A percentile compares a stretch with the other conserved stretches of the same genome.
phyloP scores from a whole-genome alignment of 805 yeast species.

The Saccharomycopsis vini region DNA sequence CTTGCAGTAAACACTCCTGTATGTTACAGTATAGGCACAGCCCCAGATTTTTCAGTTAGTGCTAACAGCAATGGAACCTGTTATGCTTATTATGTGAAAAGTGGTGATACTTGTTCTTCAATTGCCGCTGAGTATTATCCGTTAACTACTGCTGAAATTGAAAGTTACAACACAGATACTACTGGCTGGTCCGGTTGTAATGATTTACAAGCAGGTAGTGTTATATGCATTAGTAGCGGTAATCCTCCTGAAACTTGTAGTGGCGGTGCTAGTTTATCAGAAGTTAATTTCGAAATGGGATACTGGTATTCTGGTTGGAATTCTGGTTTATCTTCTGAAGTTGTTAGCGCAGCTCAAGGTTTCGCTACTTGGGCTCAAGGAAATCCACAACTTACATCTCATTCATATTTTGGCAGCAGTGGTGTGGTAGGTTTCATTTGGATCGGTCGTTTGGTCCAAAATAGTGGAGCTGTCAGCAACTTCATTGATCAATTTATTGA shows the following conservation, averaged over 20 bases:
- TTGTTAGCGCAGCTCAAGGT: too few relatives aligned
- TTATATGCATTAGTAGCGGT: slow-evolving; percentile 6
- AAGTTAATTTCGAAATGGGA: not conserved
- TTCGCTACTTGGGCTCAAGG: too few relatives aligned
- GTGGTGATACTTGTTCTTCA: slow-evolving; percentile 2
- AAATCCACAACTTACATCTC: too few relatives aligned
- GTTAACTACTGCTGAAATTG: slow-evolving; percentile 3
- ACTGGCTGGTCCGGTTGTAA: slow-evolving; percentile 4
- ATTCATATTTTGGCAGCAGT: too few relatives aligned
- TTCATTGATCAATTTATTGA: too few relatives aligned
- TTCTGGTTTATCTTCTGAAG: too few relatives aligned
- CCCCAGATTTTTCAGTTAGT: not conserved
- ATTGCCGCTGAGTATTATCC: slow-evolving; percentile 7
- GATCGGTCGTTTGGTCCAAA: too few relatives aligned
- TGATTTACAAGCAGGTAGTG: slow-evolving; percentile 1
- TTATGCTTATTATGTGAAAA: slow-evolving; percentile 2
- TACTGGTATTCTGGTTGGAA: slow-evolving; percentile 4
- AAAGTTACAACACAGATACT: slow-evolving; percentile 4
- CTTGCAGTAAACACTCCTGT: not conserved
- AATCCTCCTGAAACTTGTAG: not conserved
- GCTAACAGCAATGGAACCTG: slow-evolving; percentile 3
- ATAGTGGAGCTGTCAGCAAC: too few relatives aligned
- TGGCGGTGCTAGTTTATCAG: not conserved
- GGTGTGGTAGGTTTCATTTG: too few relatives aligned
- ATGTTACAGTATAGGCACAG: slow-evolving; percentile 4